Conservation (phyloP, 345 rosid genomes). For the Psidium friedrichsthalianum region DNA sequence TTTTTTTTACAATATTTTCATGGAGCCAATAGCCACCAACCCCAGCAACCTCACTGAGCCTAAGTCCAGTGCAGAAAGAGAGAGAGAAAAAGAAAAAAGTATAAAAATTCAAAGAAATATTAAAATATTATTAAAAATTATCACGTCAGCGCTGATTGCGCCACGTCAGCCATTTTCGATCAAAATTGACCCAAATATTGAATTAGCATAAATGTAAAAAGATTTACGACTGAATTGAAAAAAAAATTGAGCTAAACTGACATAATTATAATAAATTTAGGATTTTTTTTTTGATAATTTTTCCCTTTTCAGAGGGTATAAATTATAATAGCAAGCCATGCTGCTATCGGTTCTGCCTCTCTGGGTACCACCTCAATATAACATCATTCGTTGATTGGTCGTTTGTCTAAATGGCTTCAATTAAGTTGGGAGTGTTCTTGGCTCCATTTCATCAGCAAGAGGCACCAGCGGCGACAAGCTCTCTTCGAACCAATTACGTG, state of each 20-base stretch:
- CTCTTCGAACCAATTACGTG: not conserved
- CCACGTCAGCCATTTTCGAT: no score
- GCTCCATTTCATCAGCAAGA: not conserved
- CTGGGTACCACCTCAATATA: not conserved
- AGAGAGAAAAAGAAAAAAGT: no score
- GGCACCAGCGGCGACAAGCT: not conserved
- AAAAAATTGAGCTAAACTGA: no score
- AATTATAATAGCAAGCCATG: not conserved
- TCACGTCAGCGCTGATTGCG: fast-evolving
- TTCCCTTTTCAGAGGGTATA: not conserved
- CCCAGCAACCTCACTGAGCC: not conserved
- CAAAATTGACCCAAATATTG: no score
- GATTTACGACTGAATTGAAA: no score
- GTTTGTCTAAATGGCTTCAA: not conserved
- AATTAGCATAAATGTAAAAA: no score
- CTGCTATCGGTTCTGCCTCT: not conserved
- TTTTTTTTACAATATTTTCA: not conserved
- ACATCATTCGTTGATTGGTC: not conserved
- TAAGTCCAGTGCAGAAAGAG: no score
- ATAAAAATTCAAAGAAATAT: no score
- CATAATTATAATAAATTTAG: no score
- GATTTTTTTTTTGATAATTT: no score
- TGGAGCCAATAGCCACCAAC: not conserved
- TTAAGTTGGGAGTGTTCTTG: not conserved
- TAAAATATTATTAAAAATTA: no score